Evolutionary conservation across 2,329 filamentous ascomycete species (phyloP).

Genomic region (Fusarium cyanostomum): DNA sequence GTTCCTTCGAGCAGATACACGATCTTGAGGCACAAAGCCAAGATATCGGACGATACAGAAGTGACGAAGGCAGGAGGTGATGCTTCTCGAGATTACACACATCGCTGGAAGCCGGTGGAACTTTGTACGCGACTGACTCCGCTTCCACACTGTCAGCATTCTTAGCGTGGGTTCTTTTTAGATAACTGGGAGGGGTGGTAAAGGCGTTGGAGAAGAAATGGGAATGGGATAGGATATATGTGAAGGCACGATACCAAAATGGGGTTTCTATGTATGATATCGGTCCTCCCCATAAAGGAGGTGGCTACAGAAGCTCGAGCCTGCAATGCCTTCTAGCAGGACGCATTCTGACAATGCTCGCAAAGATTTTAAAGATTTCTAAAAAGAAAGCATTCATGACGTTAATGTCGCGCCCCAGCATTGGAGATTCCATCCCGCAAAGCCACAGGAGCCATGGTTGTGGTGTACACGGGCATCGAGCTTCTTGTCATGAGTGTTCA

Average conservation of each 20-base stretch:
- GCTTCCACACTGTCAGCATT: neutral
- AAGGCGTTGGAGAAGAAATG: slow-evolving; percentile 9
- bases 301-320: neutral
- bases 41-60: slow-evolving; percentile 35
- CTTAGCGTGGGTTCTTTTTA: neutral
- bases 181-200: neutral
- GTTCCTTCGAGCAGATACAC: slow-evolving; percentile 44
- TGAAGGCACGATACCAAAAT: neutral
- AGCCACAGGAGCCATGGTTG: neutral
- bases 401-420: neutral
- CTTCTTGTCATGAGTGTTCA: neutral
- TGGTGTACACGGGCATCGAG: neutral
- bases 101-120: neutral
- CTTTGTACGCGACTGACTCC: neutral
- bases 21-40: slow-evolving; percentile 47
- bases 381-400: slow-evolving; percentile 28
- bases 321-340: neutral
- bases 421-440: too few species aligned
- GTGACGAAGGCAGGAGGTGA: slow-evolving; percentile 12
- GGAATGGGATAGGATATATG: neutral
- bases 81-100: slow-evolving; percentile 10
- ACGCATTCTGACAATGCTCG: slow-evolving; percentile 8
- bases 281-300: neutral
- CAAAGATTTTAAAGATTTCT: neutral
- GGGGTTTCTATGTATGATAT: neutral